Conservation (phyloP, 805 yeast species). For the Candida sakaeoensis region DNA sequence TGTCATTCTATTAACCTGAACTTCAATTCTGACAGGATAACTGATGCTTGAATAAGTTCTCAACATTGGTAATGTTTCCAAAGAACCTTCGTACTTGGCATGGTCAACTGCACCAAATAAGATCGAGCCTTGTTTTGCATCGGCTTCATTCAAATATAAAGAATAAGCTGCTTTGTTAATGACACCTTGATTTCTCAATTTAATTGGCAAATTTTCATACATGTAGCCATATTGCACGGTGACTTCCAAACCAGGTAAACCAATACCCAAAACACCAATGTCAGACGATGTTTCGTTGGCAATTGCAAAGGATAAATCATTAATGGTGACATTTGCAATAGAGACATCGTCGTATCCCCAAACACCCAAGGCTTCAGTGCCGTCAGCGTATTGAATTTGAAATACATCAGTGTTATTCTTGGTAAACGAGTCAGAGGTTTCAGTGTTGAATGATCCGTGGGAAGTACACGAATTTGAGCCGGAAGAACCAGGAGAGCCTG, state of each 20-base stretch:
- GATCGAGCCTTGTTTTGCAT: conserved; percentile 27
- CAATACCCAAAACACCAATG: conserved; percentile 73
- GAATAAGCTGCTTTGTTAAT: conserved; percentile 34
- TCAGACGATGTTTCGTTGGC: conserved; percentile 62
- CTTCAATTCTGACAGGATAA: conserved; percentile 44
- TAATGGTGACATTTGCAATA: conserved; percentile 47
- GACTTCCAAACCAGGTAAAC: conserved; percentile 64
- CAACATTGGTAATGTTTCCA: conserved; percentile 30
- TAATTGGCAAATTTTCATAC: conserved; percentile 39
- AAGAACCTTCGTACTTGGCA: conserved; percentile 34
- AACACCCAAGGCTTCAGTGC: conserved; percentile 43
- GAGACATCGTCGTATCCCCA: conserved; percentile 64
- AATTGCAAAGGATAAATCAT: conserved; percentile 65
- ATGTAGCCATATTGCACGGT: conserved; percentile 35
- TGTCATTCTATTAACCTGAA: conserved; percentile 38
- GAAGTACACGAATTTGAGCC: conserved; percentile 37
- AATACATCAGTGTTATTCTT: conserved; percentile 41
- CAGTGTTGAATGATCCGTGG: conserved; percentile 48
- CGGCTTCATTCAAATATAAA: conserved; percentile 28
- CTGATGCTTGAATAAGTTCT: conserved; percentile 8
- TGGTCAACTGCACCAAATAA: conserved; percentile 44
- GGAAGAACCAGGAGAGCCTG: conserved; percentile 9
- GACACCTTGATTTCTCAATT: conserved; percentile 28
- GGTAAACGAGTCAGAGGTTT: conserved; percentile 34
- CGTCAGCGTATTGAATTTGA: conserved; percentile 46